Evolutionary conservation across 495 filamentous ascomycete species (phyloP).

Genomic region (Sabuloglossum arenarium): DNA sequence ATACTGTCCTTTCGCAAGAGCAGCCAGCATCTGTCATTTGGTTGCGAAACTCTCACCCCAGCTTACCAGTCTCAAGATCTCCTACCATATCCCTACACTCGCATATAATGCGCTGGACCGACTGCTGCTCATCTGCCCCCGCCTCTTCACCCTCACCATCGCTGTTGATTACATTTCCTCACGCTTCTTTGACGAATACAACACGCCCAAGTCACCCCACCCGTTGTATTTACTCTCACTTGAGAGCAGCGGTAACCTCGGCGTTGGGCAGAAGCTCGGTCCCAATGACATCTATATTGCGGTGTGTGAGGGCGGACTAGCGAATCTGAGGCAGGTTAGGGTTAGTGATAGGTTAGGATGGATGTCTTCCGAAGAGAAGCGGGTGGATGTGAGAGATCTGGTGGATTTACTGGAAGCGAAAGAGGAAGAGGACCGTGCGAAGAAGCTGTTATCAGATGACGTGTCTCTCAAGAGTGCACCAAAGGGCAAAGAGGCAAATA

Average conservation of each 20-base stretch:
- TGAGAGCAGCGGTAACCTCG: constrained; percentile 15
- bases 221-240: constrained; percentile 18
- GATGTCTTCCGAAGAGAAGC: constrained; percentile 3
- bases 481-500: not conserved
- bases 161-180: constrained; percentile 20
- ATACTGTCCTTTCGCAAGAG: constrained; percentile 16
- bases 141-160: constrained; percentile 15
- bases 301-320: constrained; percentile 16
- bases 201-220: constrained; percentile 10
- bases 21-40: constrained; percentile 6
- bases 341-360: constrained; percentile 18
- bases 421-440: constrained; percentile 5
- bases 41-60: constrained; percentile 11
- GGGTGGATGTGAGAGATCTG: constrained; percentile 15
- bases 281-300: constrained; percentile 18
- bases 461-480: not conserved
- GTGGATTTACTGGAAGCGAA: constrained; percentile 18
- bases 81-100: constrained; percentile 14
- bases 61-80: constrained; percentile 12
- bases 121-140: constrained; percentile 16
- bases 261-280: constrained; percentile 14
- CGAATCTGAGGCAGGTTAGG: constrained; percentile 17
- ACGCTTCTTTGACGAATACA: constrained; percentile 16
- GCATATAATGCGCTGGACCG: constrained; percentile 15
- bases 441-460: no score